Evolutionary conservation across 805 yeast genomes (phyloP), one percentile per base, ranked within the genome.

Genomic region (Metschnikowia matae): DNA sequence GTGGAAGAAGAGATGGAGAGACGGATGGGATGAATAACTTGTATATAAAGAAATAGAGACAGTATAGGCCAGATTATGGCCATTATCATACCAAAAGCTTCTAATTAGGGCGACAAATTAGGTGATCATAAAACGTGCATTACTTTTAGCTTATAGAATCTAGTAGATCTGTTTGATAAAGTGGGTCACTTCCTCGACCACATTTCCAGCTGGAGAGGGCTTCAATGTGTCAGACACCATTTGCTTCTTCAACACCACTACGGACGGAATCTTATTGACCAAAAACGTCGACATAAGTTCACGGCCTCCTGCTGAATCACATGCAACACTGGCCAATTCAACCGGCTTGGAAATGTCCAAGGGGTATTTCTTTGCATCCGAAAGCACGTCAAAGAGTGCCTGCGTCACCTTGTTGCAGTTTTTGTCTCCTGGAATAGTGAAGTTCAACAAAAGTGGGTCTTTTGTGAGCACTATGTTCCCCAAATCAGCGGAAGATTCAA

Each of bases 1-100:
- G 55, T 94, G 99, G 99, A 84, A 84, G 64, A 82, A 87, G 60
- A 82, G 99, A 63, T 92, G 99, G 99, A 83, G 79, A 57, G 96
- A 89, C 59, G 97, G 97, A 0, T 90, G 96, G 97, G 85, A 86
- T 35, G 82, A 79, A 23, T 48, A 15, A 18, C 23, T 20, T 36
- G 46, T 42, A 35, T 29, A 36, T 44, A 44, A 13, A 29, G 15
- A 26, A 40, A 6, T 20, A 17, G 23, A 37, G n/a, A 37, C 23
- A 37, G 6, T 18, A 37, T 18, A 37, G 14, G 20, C 23, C 23
- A 15, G 39, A 15, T 17, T 18, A 37, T 3, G n/a, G 40, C 13
- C 8, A 26, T 26, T 26, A 8, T 8, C 4, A 26, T 8, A 8
- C 29, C 29, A 26, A 4, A 26, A 8, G 11, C 8, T 26, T 8